These are phyloP conservation scores for Aspergillus viridinutans DNA, from an alignment of 2,329 filamentous ascomycete species.

Conservation along the genomic window DNA sequence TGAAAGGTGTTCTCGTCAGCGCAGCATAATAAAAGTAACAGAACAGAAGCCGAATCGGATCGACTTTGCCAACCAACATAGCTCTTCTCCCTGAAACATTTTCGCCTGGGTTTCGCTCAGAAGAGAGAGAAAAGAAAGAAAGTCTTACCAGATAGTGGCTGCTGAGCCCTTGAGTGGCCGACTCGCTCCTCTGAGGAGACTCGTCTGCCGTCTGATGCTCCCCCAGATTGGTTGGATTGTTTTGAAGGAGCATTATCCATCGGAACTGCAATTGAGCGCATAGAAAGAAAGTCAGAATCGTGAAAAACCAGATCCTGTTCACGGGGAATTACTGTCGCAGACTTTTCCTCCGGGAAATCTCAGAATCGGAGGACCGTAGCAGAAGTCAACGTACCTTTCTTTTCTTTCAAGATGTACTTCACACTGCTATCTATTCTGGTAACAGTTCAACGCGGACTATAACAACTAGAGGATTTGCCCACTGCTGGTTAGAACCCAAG, in stretches of 20 bases:
- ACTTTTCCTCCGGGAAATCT: background rate
- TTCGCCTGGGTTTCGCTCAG: background rate
- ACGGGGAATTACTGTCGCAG: background rate
- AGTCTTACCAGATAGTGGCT: conserved; percentile 10
- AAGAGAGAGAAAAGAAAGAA: background rate
- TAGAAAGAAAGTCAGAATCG: background rate
- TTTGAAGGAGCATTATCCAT: conserved; percentile 10
- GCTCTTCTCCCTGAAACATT: background rate
- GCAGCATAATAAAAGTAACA: background rate
- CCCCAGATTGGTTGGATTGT: conserved; percentile 2
- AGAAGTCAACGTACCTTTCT: conserved; percentile 6
- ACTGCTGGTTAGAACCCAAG: background rate
- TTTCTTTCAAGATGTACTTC: background rate
- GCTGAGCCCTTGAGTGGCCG: conserved; percentile 1
- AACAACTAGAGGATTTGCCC: background rate
- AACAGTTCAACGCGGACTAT: background rate
- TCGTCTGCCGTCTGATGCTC: background rate
- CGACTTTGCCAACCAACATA: background rate
- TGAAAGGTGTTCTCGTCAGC: background rate
- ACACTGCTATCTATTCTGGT: background rate
- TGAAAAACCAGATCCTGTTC: background rate
- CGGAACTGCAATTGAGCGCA: conserved; percentile 7
- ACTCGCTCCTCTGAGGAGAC: background rate
- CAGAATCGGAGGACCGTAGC: background rate
- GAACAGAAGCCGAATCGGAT: background rate